Conservation (phyloP, 306 rosid species). For the Parietaria judaica region DNA sequence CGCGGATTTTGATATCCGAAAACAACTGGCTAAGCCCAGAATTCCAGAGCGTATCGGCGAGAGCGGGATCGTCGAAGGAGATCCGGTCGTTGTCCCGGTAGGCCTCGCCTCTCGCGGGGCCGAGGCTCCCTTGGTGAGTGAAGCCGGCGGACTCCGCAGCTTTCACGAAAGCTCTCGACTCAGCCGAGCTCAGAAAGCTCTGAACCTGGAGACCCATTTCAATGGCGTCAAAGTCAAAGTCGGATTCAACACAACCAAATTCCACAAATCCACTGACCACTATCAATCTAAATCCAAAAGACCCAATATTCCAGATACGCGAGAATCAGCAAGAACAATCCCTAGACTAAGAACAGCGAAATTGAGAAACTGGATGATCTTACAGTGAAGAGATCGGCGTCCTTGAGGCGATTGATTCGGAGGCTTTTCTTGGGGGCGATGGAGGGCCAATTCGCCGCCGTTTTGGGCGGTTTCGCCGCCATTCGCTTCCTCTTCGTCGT, state of each 20-base stretch:
- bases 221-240: not conserved
- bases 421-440: constrained; percentile 69
- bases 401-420: constrained; percentile 43
- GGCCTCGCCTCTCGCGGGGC: constrained; percentile 89
- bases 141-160: constrained; percentile 70
- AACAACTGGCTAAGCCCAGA: constrained; percentile 63
- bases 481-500: constrained; percentile 41
- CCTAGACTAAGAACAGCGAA: not conserved
- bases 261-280: too few species aligned
- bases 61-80: constrained; percentile 54
- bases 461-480: constrained; percentile 41
- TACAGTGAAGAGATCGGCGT: constrained; percentile 75
- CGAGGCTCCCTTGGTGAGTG: constrained; percentile 76
- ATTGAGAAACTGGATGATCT: constrained; percentile 13
- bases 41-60: constrained; percentile 65
- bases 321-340: too few species aligned
- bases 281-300: too few species aligned
- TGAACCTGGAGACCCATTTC: constrained; percentile 43
- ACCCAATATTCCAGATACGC: too few species aligned
- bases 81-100: constrained; percentile 79
- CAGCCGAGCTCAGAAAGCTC: constrained; percentile 55
- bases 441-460: constrained; percentile 50
- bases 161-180: constrained; percentile 65
- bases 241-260: too few species aligned
- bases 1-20: constrained; percentile 56